Base-by-base conservation (phyloP, 140 eudicot genomes). In the Stevia rebaudiana region DNA sequence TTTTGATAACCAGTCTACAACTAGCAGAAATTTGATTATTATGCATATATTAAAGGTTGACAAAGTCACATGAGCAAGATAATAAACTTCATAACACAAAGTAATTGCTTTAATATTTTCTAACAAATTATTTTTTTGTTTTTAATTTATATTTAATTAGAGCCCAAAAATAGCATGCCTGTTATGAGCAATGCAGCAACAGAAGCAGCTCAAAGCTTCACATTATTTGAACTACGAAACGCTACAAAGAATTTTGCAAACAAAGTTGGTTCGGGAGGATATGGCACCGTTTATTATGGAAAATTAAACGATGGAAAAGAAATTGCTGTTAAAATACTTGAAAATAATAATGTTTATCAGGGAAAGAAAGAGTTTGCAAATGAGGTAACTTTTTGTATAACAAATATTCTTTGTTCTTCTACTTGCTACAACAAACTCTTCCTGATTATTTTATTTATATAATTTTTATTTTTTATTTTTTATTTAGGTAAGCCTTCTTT, bases 261-360 rank as follows among this genome's bases (percentile, higher is more conserved):
- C 59, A 88, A 88, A 80, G 78, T 92, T 55, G 98, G 98, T 13
- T 88, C 98, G 3, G 98, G 98, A 79, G 98, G 96, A 25, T 92
- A 85, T 81, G 98, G 98, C 42, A 86, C 88, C 12, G 98, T 92
- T 10, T 88, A 77, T 63, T 92, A 92, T 52, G 98, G 98, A 74
- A 85, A 78, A 74, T 43, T 85, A 36, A 80, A 77, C 18, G 95
- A 85, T 61, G 96, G 96, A 49, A 85, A 79, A 69, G 98, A 92
- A 79, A 85, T 92, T 54, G 98, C 98, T 6, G 98, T 88, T 52
- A 92, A 92, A 79, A 58, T 88, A 73, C 80, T 88, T 54, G 75
- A 79, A 52, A 92, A 78, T 78, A 84, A 74, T 68, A 84, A 88
- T 79, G 88, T 95, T 25, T 85, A 77, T 69, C 98, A 92, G 69